Evolutionary conservation across 768 basidiomycete species (phyloP), one percentile per base, ranked within the genome.

Genomic region (Hericium alpestre): DNA sequence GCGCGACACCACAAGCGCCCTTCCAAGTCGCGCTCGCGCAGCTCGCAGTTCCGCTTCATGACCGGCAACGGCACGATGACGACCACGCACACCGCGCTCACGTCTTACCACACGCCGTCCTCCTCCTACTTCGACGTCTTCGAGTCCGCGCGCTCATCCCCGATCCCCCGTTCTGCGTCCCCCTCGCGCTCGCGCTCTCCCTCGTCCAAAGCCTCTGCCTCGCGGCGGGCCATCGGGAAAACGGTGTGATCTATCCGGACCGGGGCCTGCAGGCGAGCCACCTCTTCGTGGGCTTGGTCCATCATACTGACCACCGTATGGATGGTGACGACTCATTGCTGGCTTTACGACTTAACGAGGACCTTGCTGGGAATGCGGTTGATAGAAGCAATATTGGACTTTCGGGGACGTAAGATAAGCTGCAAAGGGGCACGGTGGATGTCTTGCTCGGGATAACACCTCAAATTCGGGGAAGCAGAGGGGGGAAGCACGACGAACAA

Each of bases 321-420:
- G 90, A 80, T 92, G 88, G 73, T 91, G 90, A 67, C 90, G 87
- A 73, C 90, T 89, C 90, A 93, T 92, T 60, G 50, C 53, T 32
- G 47, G 65, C 58, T 69, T 67, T 67, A 67, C 16, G 60, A 53
- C 59, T 66, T 59, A 61, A 51, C 38, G 59, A 54, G 43, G 32
- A 32, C 32, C 43, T 46, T 46, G 43, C 43, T n/a, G 20, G 12
- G n/a, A 20, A 46, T 3, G 43, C 32, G 20, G 18, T 46, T 20
- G 43, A 46, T 20, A 46, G 16, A 46, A 32, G 32, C 8, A 32
- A 32, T 32, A 32, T 32, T 32, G 6, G 32, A 9, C 32, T 32
- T 32, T 32, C 32, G 8, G 6, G 32, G 32, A 32, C 32, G 32
- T 32, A 32, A 32, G 32, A 32, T 32, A 32, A 32, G 32, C 43